Conservation (phyloP, 2,329 filamentous ascomycete species). For the Aspergillus sclerotialis region DNA sequence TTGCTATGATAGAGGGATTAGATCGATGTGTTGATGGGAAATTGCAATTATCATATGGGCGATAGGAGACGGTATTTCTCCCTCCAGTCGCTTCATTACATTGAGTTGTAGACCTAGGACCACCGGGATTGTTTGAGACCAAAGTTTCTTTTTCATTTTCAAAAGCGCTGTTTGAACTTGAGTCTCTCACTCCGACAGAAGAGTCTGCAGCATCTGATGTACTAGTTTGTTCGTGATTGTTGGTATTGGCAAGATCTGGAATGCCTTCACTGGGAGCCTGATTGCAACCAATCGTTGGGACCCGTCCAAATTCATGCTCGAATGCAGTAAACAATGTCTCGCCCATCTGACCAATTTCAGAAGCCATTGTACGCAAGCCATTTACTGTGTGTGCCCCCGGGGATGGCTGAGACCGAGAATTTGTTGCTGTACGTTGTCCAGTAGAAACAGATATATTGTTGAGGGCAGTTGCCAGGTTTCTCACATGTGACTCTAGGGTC, state of each 20-base stretch:
- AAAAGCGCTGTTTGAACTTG: neutral
- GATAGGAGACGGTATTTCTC: neutral
- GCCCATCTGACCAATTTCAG: constrained; percentile 34
- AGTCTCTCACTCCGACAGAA: neutral
- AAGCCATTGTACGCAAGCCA: constrained; percentile 33
- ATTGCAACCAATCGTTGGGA: constrained; percentile 5
- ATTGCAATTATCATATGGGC: neutral
- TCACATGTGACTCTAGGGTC: constrained; percentile 31
- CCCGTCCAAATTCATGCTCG: constrained; percentile 25
- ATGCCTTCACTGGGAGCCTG: constrained; percentile 4
- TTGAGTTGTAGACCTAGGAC: neutral
- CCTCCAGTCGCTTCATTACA: neutral
- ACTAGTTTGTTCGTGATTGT: neutral
- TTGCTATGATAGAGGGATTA: too few species aligned
- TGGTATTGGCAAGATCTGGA: neutral
- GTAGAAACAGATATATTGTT: constrained; percentile 30
- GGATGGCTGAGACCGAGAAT: constrained; percentile 28
- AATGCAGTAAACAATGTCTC: constrained; percentile 32
- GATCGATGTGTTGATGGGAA: too few species aligned
- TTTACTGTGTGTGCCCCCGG: constrained; percentile 30
- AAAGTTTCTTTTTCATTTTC: constrained; percentile 1
- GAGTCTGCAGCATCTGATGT: neutral
- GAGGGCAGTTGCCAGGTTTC: constrained; percentile 27
- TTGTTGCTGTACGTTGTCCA: constrained; percentile 28
- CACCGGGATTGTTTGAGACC: neutral